phyloP scores from a whole-genome alignment of 176 grass and related monocot genomes.

The Panicum miliaceum region DNA sequence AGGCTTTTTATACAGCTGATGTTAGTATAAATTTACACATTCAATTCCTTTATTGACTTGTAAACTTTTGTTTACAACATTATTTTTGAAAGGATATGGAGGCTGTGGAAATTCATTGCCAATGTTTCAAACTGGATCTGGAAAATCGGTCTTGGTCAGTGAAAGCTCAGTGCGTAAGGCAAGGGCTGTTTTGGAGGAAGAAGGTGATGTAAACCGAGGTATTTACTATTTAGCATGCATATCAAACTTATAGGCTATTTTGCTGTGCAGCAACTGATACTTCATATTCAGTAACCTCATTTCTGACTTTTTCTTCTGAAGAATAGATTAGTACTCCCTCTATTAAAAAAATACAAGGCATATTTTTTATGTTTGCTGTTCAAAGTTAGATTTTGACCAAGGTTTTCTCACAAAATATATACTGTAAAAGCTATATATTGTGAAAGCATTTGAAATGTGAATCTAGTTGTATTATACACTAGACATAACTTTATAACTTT shows the following conservation, averaged over 20 bases:
- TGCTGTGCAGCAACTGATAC: slow-evolving; percentile 2
- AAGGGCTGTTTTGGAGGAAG: slow-evolving; percentile 60
- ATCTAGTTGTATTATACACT: not conserved
- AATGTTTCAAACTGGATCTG: slow-evolving; percentile 74
- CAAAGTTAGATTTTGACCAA: not conserved
- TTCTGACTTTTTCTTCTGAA: slow-evolving; percentile 9
- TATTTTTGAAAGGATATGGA: slow-evolving; percentile 45
- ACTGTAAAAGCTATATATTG: not conserved
- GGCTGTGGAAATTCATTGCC: slow-evolving; percentile 40
- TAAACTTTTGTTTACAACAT: slow-evolving; percentile 1
- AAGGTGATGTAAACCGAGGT: slow-evolving; percentile 40
- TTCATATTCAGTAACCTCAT: slow-evolving; percentile 4
- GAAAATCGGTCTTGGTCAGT: slow-evolving; percentile 60
- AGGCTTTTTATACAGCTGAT: not conserved
- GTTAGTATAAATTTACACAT: slow-evolving; percentile 26
- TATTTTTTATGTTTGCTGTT: not conserved
- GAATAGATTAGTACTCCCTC: not conserved
- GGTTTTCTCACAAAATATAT: slow-evolving; percentile 6
- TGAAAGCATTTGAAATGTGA: not conserved
- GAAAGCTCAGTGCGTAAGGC: slow-evolving; percentile 64
- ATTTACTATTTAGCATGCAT: slow-evolving; percentile 12
- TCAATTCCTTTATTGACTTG: slow-evolving; percentile 5
- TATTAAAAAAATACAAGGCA: not conserved
- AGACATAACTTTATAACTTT: not conserved
- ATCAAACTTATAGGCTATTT: slow-evolving; percentile 13